Evolutionary conservation across 305 asterid genomes (phyloP).

Genomic region (Plantago coronopus): DNA sequence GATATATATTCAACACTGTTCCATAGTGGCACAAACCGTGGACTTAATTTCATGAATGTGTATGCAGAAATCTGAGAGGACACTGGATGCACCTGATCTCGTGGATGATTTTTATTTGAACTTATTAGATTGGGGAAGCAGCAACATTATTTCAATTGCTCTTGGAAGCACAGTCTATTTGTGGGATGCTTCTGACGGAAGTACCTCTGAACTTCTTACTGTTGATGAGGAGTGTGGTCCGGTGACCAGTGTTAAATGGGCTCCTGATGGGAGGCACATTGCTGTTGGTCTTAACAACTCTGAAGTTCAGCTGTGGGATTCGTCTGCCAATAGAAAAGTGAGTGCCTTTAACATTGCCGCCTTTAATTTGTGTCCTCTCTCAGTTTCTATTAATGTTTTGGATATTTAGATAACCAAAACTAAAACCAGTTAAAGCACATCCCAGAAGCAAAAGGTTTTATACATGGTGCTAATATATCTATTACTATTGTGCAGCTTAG

Average conservation of each 20-base stretch:
- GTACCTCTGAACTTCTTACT: conserved; percentile 60
- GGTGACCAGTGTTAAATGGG: conserved; percentile 52
- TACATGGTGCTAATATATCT: too few species aligned
- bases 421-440: too few species aligned
- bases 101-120: conserved; percentile 85
- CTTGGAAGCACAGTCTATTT: conserved; percentile 71
- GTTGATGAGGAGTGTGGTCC: conserved; percentile 70
- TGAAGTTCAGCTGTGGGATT: conserved; percentile 70
- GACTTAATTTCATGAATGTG: neutral
- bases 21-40: neutral
- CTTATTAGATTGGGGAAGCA: conserved; percentile 21
- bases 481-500: conserved; percentile 40
- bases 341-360: neutral
- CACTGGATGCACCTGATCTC: conserved; percentile 86
- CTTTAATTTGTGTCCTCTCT: neutral
- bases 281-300: conserved; percentile 47
- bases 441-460: too few species aligned
- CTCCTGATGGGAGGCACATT: conserved; percentile 45
- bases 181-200: conserved; percentile 70
- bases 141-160: conserved; percentile 85
- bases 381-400: too few species aligned
- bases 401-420: too few species aligned
- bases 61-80: conserved; percentile 86
- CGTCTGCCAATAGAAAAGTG: conserved; percentile 56
- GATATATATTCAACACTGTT: neutral